Conservation (phyloP, 1,139 yeast genomes). For the Pichia sp. region DNA sequence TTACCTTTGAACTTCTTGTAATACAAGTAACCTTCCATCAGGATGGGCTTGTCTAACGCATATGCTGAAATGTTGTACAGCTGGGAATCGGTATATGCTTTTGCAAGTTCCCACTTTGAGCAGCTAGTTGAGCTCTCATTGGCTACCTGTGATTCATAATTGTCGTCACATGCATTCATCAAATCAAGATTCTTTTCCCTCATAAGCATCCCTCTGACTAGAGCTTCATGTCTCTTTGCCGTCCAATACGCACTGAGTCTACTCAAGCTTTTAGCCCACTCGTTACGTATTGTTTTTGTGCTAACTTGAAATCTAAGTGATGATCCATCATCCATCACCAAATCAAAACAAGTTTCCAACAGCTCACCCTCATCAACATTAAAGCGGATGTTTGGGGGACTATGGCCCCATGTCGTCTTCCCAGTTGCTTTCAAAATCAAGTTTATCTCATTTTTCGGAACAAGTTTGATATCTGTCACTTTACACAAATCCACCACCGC, state of each 20-base stretch:
- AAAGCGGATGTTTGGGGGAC: neutral
- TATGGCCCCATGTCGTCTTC: conserved; percentile 37
- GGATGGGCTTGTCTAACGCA: conserved; percentile 53
- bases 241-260: conserved; percentile 56
- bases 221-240: conserved; percentile 36
- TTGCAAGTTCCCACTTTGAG: conserved; percentile 45
- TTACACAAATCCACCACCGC: conserved; percentile 55
- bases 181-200: conserved; percentile 40
- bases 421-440: conserved; percentile 34
- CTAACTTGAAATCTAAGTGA: conserved; percentile 54
- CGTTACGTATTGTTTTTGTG: conserved; percentile 40
- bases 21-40: conserved; percentile 57
- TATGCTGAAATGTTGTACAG: conserved; percentile 50
- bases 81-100: conserved; percentile 47
- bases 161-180: conserved; percentile 45
- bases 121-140: conserved; percentile 29
- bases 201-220: conserved; percentile 31
- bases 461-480: conserved; percentile 34
- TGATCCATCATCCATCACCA: conserved; percentile 43
- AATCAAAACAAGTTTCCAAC: conserved; percentile 44
- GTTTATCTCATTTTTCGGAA: conserved; percentile 27
- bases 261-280: conserved; percentile 54
- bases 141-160: conserved; percentile 49
- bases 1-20: conserved; percentile 66
- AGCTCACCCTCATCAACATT: conserved; percentile 31